Conservation (phyloP, 1,284 basidiomycete species). For the Sanghuangporus weigelae region DNA sequence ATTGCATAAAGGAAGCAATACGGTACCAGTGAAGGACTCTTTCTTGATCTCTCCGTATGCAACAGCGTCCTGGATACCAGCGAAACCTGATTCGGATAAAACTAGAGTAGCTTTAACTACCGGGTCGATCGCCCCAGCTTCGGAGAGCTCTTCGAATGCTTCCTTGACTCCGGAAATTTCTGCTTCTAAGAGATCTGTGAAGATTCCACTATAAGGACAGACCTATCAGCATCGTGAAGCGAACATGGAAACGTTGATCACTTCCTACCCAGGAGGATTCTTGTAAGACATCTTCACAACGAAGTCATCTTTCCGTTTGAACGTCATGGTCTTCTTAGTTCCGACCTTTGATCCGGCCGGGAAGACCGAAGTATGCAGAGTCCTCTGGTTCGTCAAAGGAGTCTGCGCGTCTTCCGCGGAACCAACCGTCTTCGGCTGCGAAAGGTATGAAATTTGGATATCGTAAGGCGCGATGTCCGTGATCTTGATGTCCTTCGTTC, state of each 20-base stretch:
- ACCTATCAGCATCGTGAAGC: neutral
- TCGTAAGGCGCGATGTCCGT: conserved; percentile 70
- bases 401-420: conserved; percentile 13
- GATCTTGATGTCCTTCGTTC: conserved; percentile 91
- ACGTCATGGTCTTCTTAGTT: conserved; percentile 77
- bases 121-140: conserved; percentile 62
- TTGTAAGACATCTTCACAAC: conserved; percentile 70
- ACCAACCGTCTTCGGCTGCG: conserved; percentile 43
- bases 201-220: conserved; percentile 46
- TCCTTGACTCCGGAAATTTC: conserved; percentile 63
- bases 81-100: conserved; percentile 80
- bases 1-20: conserved; percentile 12
- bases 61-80: conserved; percentile 71
- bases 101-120: conserved; percentile 78
- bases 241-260: conserved; percentile 16
- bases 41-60: conserved; percentile 68
- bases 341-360: conserved; percentile 68
- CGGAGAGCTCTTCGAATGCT: conserved; percentile 71
- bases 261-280: conserved; percentile 51
- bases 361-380: conserved; percentile 72
- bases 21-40: conserved; percentile 64
- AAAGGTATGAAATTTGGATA: conserved; percentile 71
- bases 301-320: conserved; percentile 79
- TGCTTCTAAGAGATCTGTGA: conserved; percentile 62
- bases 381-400: conserved; percentile 42